phyloP scores from a whole-genome alignment of 176 grass and related monocot species.

The Alloteropsis semialata region DNA sequence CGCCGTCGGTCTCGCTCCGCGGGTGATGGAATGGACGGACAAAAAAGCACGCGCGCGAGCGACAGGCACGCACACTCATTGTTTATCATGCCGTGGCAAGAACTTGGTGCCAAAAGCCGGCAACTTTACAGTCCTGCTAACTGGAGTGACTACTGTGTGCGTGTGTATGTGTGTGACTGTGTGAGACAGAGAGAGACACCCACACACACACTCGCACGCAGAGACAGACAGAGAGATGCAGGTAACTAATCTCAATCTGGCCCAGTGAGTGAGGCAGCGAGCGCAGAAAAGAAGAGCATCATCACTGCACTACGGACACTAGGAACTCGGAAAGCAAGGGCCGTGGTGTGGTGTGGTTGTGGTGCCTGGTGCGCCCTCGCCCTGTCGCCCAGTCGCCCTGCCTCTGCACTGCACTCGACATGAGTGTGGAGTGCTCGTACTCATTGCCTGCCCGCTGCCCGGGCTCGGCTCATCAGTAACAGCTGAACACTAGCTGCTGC shows the following conservation, averaged over 20 bases:
- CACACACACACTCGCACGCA: not conserved
- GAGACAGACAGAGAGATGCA: not conserved
- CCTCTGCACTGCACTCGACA: not conserved
- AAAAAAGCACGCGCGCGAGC: constrained; percentile 29
- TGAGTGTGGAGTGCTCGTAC: constrained; percentile 27
- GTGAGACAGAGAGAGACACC: not conserved
- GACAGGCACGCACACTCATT: constrained; percentile 40
- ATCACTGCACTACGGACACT: constrained; percentile 33
- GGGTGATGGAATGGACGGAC: not conserved
- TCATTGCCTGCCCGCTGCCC: constrained; percentile 26
- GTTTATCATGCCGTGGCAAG: constrained; percentile 31
- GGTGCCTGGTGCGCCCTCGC: too few relatives aligned
- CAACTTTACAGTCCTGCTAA: constrained; percentile 29
- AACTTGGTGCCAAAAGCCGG: constrained; percentile 44
- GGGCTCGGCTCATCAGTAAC: constrained; percentile 12
- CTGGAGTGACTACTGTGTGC: not conserved
- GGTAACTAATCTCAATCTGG: not conserved
- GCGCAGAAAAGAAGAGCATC: constrained; percentile 18
- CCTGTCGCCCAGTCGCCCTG: too few relatives aligned
- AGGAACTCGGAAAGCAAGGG: constrained; percentile 45
- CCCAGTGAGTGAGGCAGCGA: not conserved
- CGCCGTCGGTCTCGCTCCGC: not conserved
- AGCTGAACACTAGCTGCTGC: constrained; percentile 24
- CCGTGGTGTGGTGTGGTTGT: too few relatives aligned
- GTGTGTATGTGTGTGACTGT: not conserved